phyloP scores from a whole-genome alignment of 352 stramenopile genomes.

The Peronospora destructor region DNA sequence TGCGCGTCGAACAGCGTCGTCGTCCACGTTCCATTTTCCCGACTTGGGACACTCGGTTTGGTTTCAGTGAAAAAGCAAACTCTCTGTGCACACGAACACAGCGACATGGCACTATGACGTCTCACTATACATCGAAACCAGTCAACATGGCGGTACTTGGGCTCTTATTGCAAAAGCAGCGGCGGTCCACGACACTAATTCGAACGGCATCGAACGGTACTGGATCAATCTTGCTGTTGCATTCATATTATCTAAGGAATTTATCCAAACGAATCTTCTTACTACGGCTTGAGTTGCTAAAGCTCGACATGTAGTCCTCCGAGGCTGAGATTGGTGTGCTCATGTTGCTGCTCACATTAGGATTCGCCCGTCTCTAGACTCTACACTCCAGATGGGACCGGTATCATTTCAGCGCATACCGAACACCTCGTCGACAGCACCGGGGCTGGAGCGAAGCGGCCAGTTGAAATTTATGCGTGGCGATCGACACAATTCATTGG shows the following conservation, averaged over 20 bases:
- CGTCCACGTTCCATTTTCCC: slow-evolving; percentile 26
- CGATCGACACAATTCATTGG: no score
- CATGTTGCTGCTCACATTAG: slow-evolving; percentile 10
- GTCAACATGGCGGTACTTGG: no score
- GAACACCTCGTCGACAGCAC: slow-evolving; percentile 10
- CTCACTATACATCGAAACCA: slow-evolving; percentile 12
- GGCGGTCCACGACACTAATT: no score
- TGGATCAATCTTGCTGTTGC: no score
- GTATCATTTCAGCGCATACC: slow-evolving; percentile 24
- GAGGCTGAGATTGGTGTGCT: neutral
- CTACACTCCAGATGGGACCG: slow-evolving; percentile 22
- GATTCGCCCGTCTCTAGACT: slow-evolving; percentile 8
- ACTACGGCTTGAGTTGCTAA: no score
- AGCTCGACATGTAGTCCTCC: no score
- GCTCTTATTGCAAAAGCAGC: no score
- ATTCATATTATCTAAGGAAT: no score
- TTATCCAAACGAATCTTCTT: no score
- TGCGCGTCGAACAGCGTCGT: slow-evolving; percentile 7
- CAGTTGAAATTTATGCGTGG: slow-evolving; percentile 10
- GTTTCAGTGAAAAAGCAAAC: slow-evolving; percentile 22
- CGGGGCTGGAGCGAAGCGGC: slow-evolving; percentile 3
- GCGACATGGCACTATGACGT: neutral
- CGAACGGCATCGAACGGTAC: no score
- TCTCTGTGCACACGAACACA: slow-evolving; percentile 16
- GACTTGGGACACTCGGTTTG: slow-evolving; percentile 23